Base-by-base conservation (phyloP, 768 basidiomycete species). In the Tylopilus rubrobrunneus region DNA sequence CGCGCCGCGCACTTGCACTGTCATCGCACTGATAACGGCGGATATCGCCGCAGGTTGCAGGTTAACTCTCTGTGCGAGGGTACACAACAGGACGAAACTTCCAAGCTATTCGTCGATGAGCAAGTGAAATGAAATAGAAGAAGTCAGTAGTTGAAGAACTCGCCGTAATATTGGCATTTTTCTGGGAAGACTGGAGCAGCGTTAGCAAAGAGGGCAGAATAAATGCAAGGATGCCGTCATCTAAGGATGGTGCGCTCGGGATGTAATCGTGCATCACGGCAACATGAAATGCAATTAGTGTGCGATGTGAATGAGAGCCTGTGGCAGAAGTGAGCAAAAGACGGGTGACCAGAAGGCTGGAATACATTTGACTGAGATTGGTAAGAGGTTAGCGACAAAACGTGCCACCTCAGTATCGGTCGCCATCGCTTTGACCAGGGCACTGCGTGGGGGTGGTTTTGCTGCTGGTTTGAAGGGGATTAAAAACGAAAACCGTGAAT, bases 191-290 rank as follows among this genome's bases (percentile, higher is more conserved):
- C 19, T 74, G 79, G 52, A 89, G 64, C 2, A 85, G 85, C 39
- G 80, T 78, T 17, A 89, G 65, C 17, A 86, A 65, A 2, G 85
- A 82, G 7, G 87, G 84, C 0, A 92, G 67, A 10, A 90, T 57
- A 62, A 81, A 80, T 0, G 85, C 86, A 14, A 86, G 68, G 0
- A 80, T 76, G 17, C 84, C 85, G 65, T 89, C 87, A 59, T 87
- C 82, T 31, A 89, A 63, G 4, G 66, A 58, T 51, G 84, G 78
- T 33, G 68, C 73, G 42, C 78, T 73, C 36, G 83, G 79, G 37
- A 99, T 76, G 63, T 88, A 95, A 39, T 91, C 92, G 33, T 94
- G 81, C 42, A 92, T 71, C 1, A 80, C 81, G 7, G 88, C 85
- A 7, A 88, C 80, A 68, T 92, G 90, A 72, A 98, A 98, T 1